Evolutionary conservation across 2,329 filamentous ascomycete genomes (phyloP).

Genomic region (Hysterium pulicare): DNA sequence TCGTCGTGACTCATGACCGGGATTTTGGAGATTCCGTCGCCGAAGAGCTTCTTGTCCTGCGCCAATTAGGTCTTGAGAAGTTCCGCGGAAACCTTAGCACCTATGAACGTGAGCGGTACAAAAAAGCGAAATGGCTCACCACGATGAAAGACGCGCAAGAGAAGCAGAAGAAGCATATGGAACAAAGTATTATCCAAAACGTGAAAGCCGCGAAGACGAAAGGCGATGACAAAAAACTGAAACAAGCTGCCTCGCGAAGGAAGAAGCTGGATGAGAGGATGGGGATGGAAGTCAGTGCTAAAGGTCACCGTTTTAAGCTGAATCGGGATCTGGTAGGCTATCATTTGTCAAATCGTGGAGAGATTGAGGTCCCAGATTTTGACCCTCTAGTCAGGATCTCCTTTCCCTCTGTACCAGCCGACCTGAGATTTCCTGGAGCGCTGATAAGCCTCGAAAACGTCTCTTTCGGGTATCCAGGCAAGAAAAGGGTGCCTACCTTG

Average conservation of each 20-base stretch:
- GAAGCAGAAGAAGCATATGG: constrained; percentile 74
- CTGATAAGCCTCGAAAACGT: constrained; percentile 69
- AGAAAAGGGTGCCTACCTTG: constrained; percentile 46
- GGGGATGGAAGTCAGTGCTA: constrained; percentile 70
- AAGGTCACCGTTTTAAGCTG: constrained; percentile 74
- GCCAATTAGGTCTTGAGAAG: constrained; percentile 66
- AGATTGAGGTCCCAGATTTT: constrained; percentile 66
- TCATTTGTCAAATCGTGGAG: constrained; percentile 53
- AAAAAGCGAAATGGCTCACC: constrained; percentile 64
- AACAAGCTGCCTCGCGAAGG: constrained; percentile 79
- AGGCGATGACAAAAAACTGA: constrained; percentile 79
- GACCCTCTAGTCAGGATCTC: constrained; percentile 56
- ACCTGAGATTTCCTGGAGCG: constrained; percentile 71
- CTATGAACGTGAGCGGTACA: constrained; percentile 67
- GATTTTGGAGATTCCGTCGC: constrained; percentile 76
- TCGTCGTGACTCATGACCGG: constrained; percentile 81
- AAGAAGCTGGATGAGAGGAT: constrained; percentile 80
- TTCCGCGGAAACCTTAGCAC: constrained; percentile 72
- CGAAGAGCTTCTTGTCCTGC: constrained; percentile 70
- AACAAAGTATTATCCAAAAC: constrained; percentile 72
- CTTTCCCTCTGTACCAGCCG: constrained; percentile 59
- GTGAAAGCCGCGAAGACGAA: constrained; percentile 71
- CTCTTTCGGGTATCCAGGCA: constrained; percentile 60
- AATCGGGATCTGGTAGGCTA: constrained; percentile 65
- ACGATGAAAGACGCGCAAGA: constrained; percentile 82